Base-by-base conservation (phyloP, 2,329 filamentous ascomycete genomes). In the Cylindrodendrum hubeiense region DNA sequence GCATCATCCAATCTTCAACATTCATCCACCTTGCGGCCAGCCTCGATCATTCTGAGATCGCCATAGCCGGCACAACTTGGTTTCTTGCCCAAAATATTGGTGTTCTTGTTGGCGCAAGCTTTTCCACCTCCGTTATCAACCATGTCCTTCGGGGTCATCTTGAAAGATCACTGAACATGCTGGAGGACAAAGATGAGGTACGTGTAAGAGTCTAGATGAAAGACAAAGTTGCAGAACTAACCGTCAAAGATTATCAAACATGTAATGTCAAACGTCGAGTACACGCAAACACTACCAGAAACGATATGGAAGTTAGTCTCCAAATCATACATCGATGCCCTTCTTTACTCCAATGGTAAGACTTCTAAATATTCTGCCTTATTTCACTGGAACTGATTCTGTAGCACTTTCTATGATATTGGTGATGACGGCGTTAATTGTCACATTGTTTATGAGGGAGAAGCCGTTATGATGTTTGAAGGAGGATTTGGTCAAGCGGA, bases 1-100 rank as follows among this genome's bases (percentile, higher is more conserved):
- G 60, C 8, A 63, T 63, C 21, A 53, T 63, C 22, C 60, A 63
- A 37, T 63, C 60, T 19, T 26, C 60, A 28, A 63, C 60, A 37
- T 63, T 63, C 21, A 49, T 63, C 6, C 60, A 63, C 28, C 47
- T 63, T 4, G 60, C 54, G 10, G 60, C 60, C 2, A 58, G 53
- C 21, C 17, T 63, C 2, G 60, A 54, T 26, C 37, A 46, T 26
- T 58, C 53, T 4, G 28, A 63, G 12, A 58, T 63, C 10, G 46
- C 60, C 6, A 63, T 63, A 22, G 60, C 60, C 15, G 54, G 53
- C 9, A 41, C 60, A 9, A 34, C 54, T 5, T 63, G 60, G 60
- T 63, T 63, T 13, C 30, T 63, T 34, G 54, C 54, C 15, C 60
- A 63, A 19, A 63, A 56, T n/a, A 19, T 63, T 5, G 60, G 60